phyloP scores from a whole-genome alignment of 495 filamentous ascomycete species.

The Aspergillus panamensis region DNA sequence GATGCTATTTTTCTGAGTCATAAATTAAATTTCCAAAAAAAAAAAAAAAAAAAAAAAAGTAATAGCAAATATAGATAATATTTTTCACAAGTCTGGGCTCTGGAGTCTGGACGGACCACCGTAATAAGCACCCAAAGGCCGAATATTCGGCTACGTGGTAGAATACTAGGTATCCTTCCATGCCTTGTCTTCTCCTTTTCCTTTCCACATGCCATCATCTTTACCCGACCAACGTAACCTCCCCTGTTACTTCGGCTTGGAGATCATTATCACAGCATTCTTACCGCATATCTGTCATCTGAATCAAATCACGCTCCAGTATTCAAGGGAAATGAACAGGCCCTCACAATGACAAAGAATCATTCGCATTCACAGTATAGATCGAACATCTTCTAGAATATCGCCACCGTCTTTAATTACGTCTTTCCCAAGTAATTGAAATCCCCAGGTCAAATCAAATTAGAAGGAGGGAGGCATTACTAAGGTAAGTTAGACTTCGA shows the following conservation, averaged over 20 bases:
- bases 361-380: not conserved
- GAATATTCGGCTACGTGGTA: not conserved
- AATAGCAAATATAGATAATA: not conserved
- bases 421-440: not conserved
- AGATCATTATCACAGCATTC: not conserved
- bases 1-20: not conserved
- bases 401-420: not conserved
- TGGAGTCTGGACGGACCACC: too few species aligned
- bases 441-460: not conserved
- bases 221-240: not conserved
- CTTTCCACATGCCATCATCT: conserved; percentile 1
- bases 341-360: not conserved
- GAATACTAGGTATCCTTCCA: not conserved
- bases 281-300: not conserved
- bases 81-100: not conserved
- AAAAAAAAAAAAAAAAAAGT: not conserved
- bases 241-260: not conserved
- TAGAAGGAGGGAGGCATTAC: not conserved
- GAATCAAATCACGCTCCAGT: not conserved
- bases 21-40: not conserved
- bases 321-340: not conserved
- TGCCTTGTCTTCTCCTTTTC: not conserved
- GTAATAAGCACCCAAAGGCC: too few species aligned
- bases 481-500: not conserved
- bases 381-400: not conserved